Evolutionary conservation across 768 basidiomycete species (phyloP).

Genomic region (Lentinula boryana): DNA sequence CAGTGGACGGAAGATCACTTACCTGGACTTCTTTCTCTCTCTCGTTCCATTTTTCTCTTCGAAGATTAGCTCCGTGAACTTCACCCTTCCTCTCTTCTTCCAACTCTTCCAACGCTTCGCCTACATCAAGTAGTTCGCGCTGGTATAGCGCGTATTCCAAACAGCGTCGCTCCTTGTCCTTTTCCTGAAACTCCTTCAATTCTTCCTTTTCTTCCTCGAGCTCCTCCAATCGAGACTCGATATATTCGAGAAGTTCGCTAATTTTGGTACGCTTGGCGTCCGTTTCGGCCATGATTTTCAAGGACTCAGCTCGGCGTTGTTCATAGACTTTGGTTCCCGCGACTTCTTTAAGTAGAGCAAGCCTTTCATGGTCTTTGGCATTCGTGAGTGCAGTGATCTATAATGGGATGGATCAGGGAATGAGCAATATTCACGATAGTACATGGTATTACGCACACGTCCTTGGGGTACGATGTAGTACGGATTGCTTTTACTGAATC

Average conservation of each 20-base stretch:
- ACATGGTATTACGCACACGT: constrained; percentile 50
- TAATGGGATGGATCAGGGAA: constrained; percentile 8
- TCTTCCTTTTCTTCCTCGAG: constrained; percentile 99
- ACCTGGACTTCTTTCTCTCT: constrained; percentile 86
- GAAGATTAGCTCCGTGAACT: constrained; percentile 76
- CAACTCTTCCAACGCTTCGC: constrained; percentile 78
- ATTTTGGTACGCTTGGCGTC: constrained; percentile 91
- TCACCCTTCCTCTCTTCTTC: constrained; percentile 78
- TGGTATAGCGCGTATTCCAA: constrained; percentile 94
- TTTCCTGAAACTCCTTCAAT: constrained; percentile 92
- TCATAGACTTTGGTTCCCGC: constrained; percentile 99
- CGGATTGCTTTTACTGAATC: constrained; percentile 97
- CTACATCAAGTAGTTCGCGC: constrained; percentile 85
- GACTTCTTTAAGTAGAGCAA: constrained; percentile 94
- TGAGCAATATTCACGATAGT: background rate
- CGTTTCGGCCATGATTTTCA: constrained; percentile 97
- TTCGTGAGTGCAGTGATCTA: constrained; percentile 96
- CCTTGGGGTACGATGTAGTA: constrained; percentile 99
- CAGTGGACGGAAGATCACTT: constrained; percentile 12
- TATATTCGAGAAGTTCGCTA: constrained; percentile 81
- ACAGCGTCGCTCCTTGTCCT: constrained; percentile 91
- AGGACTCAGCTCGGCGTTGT: constrained; percentile 83
- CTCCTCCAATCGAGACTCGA: constrained; percentile 84
- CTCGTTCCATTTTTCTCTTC: constrained; percentile 75
- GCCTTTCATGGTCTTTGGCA: constrained; percentile 90